phyloP scores from a whole-genome alignment of 106 monocot species.

The Dendrobium nobile region DNA sequence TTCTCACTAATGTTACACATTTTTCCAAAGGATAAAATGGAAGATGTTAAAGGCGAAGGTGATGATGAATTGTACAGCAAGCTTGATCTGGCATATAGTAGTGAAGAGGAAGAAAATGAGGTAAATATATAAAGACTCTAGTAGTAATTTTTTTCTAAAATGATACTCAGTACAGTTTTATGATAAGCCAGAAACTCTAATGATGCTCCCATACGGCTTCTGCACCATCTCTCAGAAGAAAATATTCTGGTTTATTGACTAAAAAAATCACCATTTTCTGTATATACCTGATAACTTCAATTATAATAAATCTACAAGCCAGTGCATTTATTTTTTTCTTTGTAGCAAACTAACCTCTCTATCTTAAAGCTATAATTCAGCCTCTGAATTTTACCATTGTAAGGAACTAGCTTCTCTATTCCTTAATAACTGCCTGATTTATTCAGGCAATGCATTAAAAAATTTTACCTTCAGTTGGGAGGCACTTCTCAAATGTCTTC shows the following conservation, averaged over 20 bases:
- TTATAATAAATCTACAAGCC: neutral
- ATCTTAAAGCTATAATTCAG: no score
- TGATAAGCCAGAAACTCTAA: neutral
- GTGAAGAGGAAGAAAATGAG: conserved; percentile 79
- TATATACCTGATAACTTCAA: neutral
- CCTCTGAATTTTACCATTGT: no score
- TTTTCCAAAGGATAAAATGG: conserved; percentile 55
- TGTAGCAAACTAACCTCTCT: no score
- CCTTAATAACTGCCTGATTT: no score
- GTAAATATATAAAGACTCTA: conserved; percentile 15
- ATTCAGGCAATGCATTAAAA: no score
- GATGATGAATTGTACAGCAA: conserved; percentile 71
- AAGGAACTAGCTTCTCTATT: no score
- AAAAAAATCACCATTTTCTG: neutral
- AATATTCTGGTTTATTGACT: neutral
- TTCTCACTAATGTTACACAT: neutral
- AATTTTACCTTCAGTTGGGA: no score
- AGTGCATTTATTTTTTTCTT: no score
- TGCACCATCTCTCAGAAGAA: neutral
- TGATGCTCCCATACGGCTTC: neutral
- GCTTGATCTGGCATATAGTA: conserved; percentile 56
- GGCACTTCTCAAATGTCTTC: no score
- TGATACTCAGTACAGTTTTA: neutral
- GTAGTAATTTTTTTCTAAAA: neutral
- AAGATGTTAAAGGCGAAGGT: conserved; percentile 51